Evolutionary conservation across 768 basidiomycete species (phyloP), one percentile per base, ranked within the genome.

Genomic region (Leccinellum albellum): DNA sequence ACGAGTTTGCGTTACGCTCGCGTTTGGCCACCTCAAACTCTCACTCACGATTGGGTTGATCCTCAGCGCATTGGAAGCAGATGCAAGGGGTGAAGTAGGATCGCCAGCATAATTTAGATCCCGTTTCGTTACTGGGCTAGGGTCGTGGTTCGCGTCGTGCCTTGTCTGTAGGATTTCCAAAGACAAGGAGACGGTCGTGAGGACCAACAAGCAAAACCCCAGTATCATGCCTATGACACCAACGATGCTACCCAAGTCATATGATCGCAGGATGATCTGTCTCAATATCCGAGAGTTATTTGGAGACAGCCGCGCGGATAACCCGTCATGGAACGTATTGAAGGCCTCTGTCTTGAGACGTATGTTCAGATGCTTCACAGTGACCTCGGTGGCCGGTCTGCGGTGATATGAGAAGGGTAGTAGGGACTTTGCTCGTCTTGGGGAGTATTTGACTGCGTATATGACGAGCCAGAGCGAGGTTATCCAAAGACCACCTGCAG

Each of bases 191-290:
- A 46, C 56, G 13, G 42, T 56, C 3, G 78, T 77, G 68, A 74
- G 74, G 7, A 73, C 24, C 0, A 85, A 66, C 20, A 82, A 48
- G 28, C 61, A 62, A 15, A 84, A 55, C 0, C 74, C 77, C 14
- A 67, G 64, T 0, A 78, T 8, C 78, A 84, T 82, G 23, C 86
- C 85, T 7, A 81, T 45, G 3, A 76, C 62, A 3, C 78, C 78
- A 33, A 78, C 47, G 29, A 77, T 37, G 46, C 70, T 75, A 6
- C 87, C 87, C 0, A 78, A 26, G 60, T 82, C 75, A 67, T 89
- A 89, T 46, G 81, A 62, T 6, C 56, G 29, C 44, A 64, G 60
- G 10, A 84, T 61, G 1, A 60, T 53, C 3, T 61, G 53, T 50
- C 66, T 68, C 37, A 73, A 54, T 26, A 61, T 59, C 35, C 61